Evolutionary conservation across 1,284 basidiomycete species (phyloP).

Genomic region (Ustilago sp.): DNA sequence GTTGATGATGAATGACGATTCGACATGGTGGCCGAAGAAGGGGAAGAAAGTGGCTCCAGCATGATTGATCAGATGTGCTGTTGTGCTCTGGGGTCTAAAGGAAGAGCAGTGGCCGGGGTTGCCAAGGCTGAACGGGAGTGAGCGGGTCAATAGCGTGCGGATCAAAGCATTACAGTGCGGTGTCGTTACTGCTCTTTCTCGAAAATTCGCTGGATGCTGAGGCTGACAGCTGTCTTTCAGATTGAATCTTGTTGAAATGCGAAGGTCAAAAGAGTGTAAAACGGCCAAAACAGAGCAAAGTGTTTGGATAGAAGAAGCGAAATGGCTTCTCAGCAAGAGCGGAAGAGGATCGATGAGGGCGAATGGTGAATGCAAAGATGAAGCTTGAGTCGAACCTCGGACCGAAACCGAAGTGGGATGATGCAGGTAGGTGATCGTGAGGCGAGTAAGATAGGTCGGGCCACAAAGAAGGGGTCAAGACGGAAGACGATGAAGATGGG

Average conservation of each 20-base stretch:
- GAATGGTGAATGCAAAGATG: neutral
- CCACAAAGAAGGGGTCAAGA: neutral
- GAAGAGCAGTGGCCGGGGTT: conserved; percentile 2
- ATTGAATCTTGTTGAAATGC: neutral
- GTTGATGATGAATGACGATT: conserved; percentile 9
- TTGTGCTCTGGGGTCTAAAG: neutral
- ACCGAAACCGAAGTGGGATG: neutral
- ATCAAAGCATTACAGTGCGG: conserved; percentile 26
- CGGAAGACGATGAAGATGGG: neutral
- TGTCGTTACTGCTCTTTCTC: neutral
- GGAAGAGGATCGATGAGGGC: neutral
- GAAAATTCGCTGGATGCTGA: neutral
- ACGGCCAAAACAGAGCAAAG: too few species aligned
- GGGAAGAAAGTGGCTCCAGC: conserved; percentile 1
- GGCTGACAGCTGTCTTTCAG: neutral
- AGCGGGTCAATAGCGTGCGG: neutral
- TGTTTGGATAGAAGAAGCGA: too few species aligned
- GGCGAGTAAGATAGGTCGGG: neutral
- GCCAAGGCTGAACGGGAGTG: neutral
- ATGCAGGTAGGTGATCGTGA: neutral
- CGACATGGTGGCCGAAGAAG: conserved; percentile 17
- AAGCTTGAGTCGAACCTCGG: neutral
- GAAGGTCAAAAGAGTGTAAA: neutral
- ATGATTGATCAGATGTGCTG: conserved; percentile 1
- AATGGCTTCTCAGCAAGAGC: too few species aligned